Evolutionary conservation across 805 yeast genomes (phyloP), one percentile per base, ranked within the genome.

Genomic region (Yamadazyma takamatsuzukensis): DNA sequence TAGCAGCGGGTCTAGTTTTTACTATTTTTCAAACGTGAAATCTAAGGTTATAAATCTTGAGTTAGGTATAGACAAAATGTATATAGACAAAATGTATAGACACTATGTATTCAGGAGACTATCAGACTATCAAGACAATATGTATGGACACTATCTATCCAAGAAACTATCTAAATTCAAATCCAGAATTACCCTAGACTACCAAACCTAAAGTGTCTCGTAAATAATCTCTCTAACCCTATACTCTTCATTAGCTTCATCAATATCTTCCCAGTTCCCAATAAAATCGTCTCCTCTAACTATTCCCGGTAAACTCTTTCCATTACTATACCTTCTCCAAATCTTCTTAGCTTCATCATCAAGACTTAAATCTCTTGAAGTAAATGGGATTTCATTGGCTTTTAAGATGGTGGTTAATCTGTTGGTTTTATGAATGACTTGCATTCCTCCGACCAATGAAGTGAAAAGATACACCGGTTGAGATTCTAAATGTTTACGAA

Each of bases 381-480:
- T 72, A 53, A 77, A 84, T 37, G 74, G 68, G 32, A 88, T 63
- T 29, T 77, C 72, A 54, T 87, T 83, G 4, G 89, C 95, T 24
- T 76, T 72, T 32, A 88, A 67, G 33, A 88, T 84, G 0, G 87
- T 81, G 9, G 73, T 74, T 36, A 89, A 59, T 35, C 94, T 66
- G 49, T 83, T 84, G 11, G 96, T 87, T 46, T 89, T 68, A 11
- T 81, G 73, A 42, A 80, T 75, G 56, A 89, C 76, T 53, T 82
- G 83, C 72, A 78, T 80, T 1, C 93, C 94, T 17, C 95, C 94
- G 0, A 95, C 90, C 27, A 87, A 65, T 0, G 96, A 89, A 0
- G 96, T 88, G 61, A 70, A 87, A 16, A 88, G 54, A 54, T 76
- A 86, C 15, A 87, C 79, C 2, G 93, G 89, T 36, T 54, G 63